Evolutionary conservation across 495 filamentous ascomycete genomes (phyloP).

Genomic region (Pyrenula aspistea): DNA sequence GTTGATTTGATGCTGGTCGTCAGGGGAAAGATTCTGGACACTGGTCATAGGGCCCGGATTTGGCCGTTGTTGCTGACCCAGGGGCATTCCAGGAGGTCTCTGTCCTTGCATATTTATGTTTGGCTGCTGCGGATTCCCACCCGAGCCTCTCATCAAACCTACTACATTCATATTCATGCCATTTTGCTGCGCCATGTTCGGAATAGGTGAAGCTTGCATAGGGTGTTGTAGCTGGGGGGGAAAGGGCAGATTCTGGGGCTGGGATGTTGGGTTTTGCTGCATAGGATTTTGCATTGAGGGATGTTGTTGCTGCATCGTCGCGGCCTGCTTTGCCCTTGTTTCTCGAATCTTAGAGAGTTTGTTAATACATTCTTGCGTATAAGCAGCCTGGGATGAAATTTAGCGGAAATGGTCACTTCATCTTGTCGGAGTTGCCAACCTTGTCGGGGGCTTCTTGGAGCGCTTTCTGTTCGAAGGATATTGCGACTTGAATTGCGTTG

Average conservation of each 20-base stretch:
- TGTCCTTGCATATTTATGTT: neutral
- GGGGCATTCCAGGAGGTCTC: neutral
- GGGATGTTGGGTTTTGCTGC: slow-evolving; percentile 24
- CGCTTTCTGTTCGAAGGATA: slow-evolving; percentile 33
- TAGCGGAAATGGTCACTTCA: neutral
- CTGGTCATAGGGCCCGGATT: slow-evolving; percentile 16
- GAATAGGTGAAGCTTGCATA: slow-evolving; percentile 40
- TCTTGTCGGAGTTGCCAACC: slow-evolving; percentile 15
- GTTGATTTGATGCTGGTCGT: slow-evolving; percentile 34
- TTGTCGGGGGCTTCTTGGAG: slow-evolving; percentile 32
- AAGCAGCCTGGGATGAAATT: slow-evolving; percentile 20
- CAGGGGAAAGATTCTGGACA: slow-evolving; percentile 16
- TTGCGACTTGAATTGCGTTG: slow-evolving; percentile 29
- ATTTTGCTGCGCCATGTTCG: slow-evolving; percentile 2
- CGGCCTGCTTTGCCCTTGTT: slow-evolving; percentile 31
- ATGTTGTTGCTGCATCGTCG: slow-evolving; percentile 28
- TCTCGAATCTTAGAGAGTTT: slow-evolving; percentile 37
- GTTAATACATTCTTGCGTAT: slow-evolving; percentile 34
- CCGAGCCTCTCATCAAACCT: neutral
- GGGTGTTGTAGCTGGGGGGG: slow-evolving; percentile 38
- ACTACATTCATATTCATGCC: neutral
- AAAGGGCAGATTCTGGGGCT: slow-evolving; percentile 19
- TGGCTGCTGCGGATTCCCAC: neutral
- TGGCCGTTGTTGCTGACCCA: slow-evolving; percentile 25
- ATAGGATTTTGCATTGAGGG: slow-evolving; percentile 14